Evolutionary conservation across 371 early-diverging fungal genomes (phyloP).

Genomic region (Saksenaea oblongispora): DNA sequence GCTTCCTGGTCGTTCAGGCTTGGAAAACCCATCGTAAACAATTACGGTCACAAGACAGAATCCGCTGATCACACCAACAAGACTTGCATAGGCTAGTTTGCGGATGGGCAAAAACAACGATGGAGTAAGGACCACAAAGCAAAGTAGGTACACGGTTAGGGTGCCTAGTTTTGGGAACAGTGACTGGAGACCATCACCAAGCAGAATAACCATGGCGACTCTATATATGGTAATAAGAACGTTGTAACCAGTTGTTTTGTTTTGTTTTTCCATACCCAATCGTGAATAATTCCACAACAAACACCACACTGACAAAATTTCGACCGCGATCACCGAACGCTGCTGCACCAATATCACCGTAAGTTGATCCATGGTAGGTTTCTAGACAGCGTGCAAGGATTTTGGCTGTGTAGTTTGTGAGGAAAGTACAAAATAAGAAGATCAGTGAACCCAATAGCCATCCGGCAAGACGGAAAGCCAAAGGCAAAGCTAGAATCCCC

Average conservation of each 20-base stretch:
- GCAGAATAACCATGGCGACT: conserved; percentile 32
- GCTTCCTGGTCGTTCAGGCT: conserved; percentile 51
- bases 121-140: conserved; percentile 31
- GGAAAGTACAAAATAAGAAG: conserved; percentile 45
- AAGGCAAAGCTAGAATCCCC: conserved; percentile 60
- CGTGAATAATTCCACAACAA: conserved; percentile 63
- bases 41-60: conserved; percentile 32
- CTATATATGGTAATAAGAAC: conserved; percentile 7
- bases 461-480: conserved; percentile 54
- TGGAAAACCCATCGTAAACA: conserved; percentile 44
- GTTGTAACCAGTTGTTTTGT: background rate
- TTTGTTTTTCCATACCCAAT: conserved; percentile 30
- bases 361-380: conserved; percentile 33
- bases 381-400: conserved; percentile 41
- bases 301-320: conserved; percentile 43
- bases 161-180: conserved; percentile 22
- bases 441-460: conserved; percentile 59
- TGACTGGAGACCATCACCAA: conserved; percentile 34
- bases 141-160: conserved; percentile 20
- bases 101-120: conserved; percentile 39
- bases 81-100: conserved; percentile 42
- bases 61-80: conserved; percentile 48
- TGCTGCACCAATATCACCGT: conserved; percentile 67
- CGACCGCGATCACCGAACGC: conserved; percentile 63
- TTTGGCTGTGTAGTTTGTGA: conserved; percentile 59